A percentile compares a stretch with the other conserved stretches of the same genome.
phyloP scores from a whole-genome alignment of 345 rosid genomes.

The Barbarea vulgaris region DNA sequence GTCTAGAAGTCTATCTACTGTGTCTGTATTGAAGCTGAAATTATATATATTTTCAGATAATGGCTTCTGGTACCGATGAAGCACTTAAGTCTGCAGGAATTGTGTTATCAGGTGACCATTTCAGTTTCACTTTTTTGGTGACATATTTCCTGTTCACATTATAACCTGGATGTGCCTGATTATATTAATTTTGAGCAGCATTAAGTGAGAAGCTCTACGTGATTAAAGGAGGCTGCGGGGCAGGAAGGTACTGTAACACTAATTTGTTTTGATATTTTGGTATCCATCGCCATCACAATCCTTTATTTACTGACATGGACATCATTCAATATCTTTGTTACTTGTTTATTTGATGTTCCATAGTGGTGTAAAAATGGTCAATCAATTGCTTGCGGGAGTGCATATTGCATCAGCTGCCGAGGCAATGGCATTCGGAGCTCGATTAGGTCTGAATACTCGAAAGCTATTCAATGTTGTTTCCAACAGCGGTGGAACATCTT shows the following conservation, averaged over 20 bases:
- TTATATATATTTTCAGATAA: slow-evolving; percentile 56
- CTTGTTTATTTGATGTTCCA: slow-evolving; percentile 27
- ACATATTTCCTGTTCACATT: slow-evolving; percentile 27
- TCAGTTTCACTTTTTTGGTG: slow-evolving; percentile 16
- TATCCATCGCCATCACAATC: slow-evolving; percentile 25
- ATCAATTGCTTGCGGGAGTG: slow-evolving; percentile 97
- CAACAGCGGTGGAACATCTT: slow-evolving; percentile 76
- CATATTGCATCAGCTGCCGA: slow-evolving; percentile 97
- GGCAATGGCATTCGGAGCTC: slow-evolving; percentile 97
- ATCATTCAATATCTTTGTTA: slow-evolving; percentile 16
- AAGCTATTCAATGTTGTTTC: slow-evolving; percentile 62
- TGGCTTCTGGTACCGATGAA: slow-evolving; percentile 87
- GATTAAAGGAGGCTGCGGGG: slow-evolving; percentile 90
- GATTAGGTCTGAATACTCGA: slow-evolving; percentile 83
- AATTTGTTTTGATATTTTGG: slow-evolving; percentile 31
- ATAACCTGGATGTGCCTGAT: slow-evolving; percentile 29
- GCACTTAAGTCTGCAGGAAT: slow-evolving; percentile 69
- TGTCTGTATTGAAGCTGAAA: slow-evolving; percentile 30
- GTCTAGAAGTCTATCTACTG: slow-evolving; percentile 15
- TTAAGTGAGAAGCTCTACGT: slow-evolving; percentile 94
- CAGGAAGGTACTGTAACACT: slow-evolving; percentile 99
- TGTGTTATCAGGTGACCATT: slow-evolving; percentile 70
- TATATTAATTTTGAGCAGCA: slow-evolving; percentile 53
- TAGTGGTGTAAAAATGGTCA: slow-evolving; percentile 91
- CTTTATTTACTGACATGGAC: slow-evolving; percentile 26